phyloP scores from a whole-genome alignment of 2,329 filamentous ascomycete genomes.

The Colletotrichum incanum region DNA sequence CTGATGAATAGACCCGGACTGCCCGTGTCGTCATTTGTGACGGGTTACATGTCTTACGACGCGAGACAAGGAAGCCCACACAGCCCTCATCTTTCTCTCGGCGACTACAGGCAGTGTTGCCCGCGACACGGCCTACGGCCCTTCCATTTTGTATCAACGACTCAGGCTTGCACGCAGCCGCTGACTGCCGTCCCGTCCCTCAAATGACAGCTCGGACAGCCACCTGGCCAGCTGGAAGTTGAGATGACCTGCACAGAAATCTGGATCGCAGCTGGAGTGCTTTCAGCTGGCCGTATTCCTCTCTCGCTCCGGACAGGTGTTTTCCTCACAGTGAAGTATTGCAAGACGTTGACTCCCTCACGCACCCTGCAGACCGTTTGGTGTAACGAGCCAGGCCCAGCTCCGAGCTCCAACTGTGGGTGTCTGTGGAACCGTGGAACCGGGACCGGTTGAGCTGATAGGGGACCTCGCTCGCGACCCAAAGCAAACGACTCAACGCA shows the following conservation, averaged over 20 bases:
- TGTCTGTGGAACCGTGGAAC: conserved; percentile 37
- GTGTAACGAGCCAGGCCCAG: conserved; percentile 28
- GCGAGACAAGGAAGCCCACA: conserved; percentile 27
- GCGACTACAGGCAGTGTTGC: conserved; percentile 7
- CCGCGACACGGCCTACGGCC: conserved; percentile 13
- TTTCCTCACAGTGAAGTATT: conserved; percentile 16
- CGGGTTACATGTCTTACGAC: conserved; percentile 26
- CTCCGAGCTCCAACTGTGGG: conserved; percentile 24
- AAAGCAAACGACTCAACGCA: neutral
- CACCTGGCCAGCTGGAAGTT: conserved; percentile 4
- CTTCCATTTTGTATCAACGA: neutral
- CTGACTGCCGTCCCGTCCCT: conserved; percentile 20
- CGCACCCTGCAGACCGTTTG: conserved; percentile 30
- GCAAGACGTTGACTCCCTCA: conserved; percentile 16
- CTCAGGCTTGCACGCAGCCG: neutral
- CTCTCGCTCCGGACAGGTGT: conserved; percentile 2
- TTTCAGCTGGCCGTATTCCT: conserved; percentile 1
- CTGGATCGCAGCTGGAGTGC: conserved; percentile 17
- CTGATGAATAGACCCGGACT: neutral
- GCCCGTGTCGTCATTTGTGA: conserved; percentile 32
- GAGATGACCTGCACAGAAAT: neutral
- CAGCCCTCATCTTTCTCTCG: conserved; percentile 14
- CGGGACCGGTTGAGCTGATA: conserved; percentile 37
- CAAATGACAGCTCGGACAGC: conserved; percentile 8
- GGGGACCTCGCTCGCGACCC: conserved; percentile 15